Evolutionary conservation across 2,329 filamentous ascomycete species (phyloP), one percentile per base, ranked within the genome.

Genomic region (Colletotrichum sp.): DNA sequence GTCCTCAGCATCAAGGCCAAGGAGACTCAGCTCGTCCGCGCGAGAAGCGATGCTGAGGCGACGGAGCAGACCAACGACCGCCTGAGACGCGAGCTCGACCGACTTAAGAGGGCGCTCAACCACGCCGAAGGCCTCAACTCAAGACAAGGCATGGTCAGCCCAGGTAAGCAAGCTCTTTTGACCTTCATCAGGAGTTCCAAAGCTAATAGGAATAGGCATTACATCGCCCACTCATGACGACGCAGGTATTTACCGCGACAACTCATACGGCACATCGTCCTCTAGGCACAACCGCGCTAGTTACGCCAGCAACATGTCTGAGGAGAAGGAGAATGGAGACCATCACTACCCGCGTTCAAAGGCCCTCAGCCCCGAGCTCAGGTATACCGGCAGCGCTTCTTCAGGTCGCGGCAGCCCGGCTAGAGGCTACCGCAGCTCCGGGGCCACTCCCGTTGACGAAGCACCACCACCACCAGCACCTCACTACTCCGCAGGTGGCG

Each of bases 1-100:
- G 95, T 98, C 0, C 89, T 99, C 57, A 97, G 96, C 80, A 98
- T 99, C 86, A 98, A 98, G 84, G 97, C 97, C 16, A 99, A 99
- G 85, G 97, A 99, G 84, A 98, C 97, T 5, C 97, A 99, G 81
- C 90, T 99, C 7, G 96, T 98, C 12, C 93, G 97, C 60, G 96
- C 97, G 13, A 91, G 96, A 71, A 96, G 94, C 78, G 97, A 99
- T 81, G 94, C 94, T 36, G 96, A 98, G 83, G 93, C 95, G 1
- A 95, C 96, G 0, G 96, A 98, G 82, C 93, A 96, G 80, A 94
- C 93, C 74, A 96, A 97, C 68, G 95, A 97, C 77, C 93, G 95
- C 73, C 90, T 98, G 69, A 90, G 94, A 77, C 92, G 96, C 70
- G 97, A 99, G 85, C 93, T 98, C 63, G 97, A 99, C 79, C 92